Base-by-base conservation (phyloP, 768 basidiomycete species). In the Hirschioporus abietinus region DNA sequence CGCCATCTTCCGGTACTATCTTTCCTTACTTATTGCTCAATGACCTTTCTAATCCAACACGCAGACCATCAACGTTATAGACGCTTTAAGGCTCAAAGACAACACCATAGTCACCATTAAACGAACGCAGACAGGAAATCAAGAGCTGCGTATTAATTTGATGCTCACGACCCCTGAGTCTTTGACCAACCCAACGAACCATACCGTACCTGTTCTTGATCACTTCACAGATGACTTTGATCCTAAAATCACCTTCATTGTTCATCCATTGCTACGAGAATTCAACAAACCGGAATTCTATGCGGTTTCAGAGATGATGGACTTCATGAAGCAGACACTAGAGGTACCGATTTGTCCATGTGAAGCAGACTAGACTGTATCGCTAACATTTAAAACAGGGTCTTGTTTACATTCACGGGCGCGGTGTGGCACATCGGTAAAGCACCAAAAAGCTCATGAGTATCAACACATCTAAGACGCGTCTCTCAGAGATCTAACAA, bases 281-380 rank as follows among this genome's bases (percentile, higher is more conserved):
- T 68, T 68, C 64, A 69, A 73, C 63, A 75, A 78, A 64, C 77
- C 77, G 1, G 72, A 75, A 30, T 79, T 74, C 60, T 61, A 58
- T n/a, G 57, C 67, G 7, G 58, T 70, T 6, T 64, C 64, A 34
- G 69, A 70, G 58, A 68, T 70, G 1, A 26, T 70, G 5, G 68
- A 70, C 60, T 69, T 68, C 36, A 52, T 70, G 12, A 61, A 63
- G 23, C 69, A 70, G 35, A 42, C 63, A 17, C 24, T 70, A 18
- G 66, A 70, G 69, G 69, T 66, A 8, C 30, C 4, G 57, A 65
- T 62, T 35, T 20, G 8, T 18, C 5, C 1, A 35, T 24, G 25
- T 30, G 4, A 7, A 18, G 5, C 10, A 23, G 30, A 30, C 4
- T 35, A 17, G 24, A 30, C 2, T 30, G 3, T 17, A 24, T 58